phyloP scores from a whole-genome alignment of 495 filamentous ascomycete genomes.

The Parachaetomium inaequale region DNA sequence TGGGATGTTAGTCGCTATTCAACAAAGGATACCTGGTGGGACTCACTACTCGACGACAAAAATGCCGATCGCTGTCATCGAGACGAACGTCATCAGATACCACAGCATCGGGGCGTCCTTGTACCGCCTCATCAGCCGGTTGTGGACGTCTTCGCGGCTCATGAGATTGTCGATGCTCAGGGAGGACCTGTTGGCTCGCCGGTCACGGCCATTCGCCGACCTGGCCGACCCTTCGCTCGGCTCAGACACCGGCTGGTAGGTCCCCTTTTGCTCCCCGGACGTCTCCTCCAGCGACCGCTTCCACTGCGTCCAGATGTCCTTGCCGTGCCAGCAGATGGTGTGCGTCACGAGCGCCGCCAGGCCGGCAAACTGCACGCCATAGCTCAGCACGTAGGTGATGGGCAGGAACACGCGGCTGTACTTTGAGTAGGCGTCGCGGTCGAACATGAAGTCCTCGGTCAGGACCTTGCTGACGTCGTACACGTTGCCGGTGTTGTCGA shows the following conservation, averaged over 20 bases:
- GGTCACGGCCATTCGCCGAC: constrained; percentile 12
- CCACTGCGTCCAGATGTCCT: constrained; percentile 70
- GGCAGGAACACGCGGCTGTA: constrained; percentile 80
- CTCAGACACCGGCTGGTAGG: constrained; percentile 44
- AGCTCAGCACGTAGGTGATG: constrained; percentile 77
- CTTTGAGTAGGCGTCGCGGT: constrained; percentile 62
- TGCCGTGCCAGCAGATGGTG: constrained; percentile 69
- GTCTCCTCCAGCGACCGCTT: constrained; percentile 50
- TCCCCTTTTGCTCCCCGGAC: constrained; percentile 38
- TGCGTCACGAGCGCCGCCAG: constrained; percentile 69
- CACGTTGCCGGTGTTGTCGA: constrained; percentile 72
- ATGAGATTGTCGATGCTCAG: constrained; percentile 55
- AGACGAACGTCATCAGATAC: constrained; percentile 66
- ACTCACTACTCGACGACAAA: constrained; percentile 78
- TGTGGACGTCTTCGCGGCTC: constrained; percentile 70
- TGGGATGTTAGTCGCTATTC: constrained; percentile 25
- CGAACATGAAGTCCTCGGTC: constrained; percentile 67
- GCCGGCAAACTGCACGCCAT: constrained; percentile 76
- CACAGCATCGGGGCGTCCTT: constrained; percentile 72
- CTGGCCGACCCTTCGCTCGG: constrained; percentile 17
- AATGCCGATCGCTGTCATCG: constrained; percentile 70
- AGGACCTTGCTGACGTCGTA: constrained; percentile 76
- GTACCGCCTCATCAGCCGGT: constrained; percentile 70
- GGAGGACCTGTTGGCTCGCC: constrained; percentile 29
- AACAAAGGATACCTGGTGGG: too few species aligned